Evolutionary conservation across 1,139 yeast genomes (phyloP).

Genomic region (Taphrina populina): DNA sequence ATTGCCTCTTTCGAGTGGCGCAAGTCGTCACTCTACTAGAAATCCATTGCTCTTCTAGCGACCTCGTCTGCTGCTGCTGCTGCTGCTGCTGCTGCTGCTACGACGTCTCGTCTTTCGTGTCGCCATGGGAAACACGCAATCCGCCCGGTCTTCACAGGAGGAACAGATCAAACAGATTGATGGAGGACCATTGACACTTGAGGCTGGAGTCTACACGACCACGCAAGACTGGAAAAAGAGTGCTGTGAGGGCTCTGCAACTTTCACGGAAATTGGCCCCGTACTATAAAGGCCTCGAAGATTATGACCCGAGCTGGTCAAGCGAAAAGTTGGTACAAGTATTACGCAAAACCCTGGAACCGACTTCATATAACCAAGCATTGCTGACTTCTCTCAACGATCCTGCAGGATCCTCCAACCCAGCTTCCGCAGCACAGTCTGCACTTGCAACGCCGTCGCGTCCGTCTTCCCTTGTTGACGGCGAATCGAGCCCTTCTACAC

Average conservation of each 20-base stretch:
- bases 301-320: slow-evolving; percentile 71
- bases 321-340: slow-evolving; percentile 62
- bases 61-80: slow-evolving; percentile 1
- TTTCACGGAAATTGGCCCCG: slow-evolving; percentile 74
- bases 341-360: slow-evolving; percentile 42
- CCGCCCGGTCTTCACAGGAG: slow-evolving; percentile 28
- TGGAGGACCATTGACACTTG: slow-evolving; percentile 21
- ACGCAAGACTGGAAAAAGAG: slow-evolving; percentile 31
- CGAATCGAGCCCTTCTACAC: background rate
- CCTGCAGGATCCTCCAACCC: slow-evolving; percentile 18
- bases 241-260: slow-evolving; percentile 38
- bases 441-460: slow-evolving; percentile 11
- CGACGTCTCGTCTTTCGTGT: background rate
- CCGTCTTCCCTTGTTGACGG: slow-evolving; percentile 17
- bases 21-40: no score
- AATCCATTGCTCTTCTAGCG: no score
- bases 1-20: no score
- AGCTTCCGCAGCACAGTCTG: slow-evolving; percentile 8
- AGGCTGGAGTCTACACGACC: slow-evolving; percentile 20
- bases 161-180: slow-evolving; percentile 27
- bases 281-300: slow-evolving; percentile 88
- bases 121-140: slow-evolving; percentile 18
- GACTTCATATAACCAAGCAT: slow-evolving; percentile 24
- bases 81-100: no score
- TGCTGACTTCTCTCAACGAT: slow-evolving; percentile 17